Evolutionary conservation across 768 basidiomycete genomes (phyloP).

Genomic region (Rubroboletus pulcherrimus): DNA sequence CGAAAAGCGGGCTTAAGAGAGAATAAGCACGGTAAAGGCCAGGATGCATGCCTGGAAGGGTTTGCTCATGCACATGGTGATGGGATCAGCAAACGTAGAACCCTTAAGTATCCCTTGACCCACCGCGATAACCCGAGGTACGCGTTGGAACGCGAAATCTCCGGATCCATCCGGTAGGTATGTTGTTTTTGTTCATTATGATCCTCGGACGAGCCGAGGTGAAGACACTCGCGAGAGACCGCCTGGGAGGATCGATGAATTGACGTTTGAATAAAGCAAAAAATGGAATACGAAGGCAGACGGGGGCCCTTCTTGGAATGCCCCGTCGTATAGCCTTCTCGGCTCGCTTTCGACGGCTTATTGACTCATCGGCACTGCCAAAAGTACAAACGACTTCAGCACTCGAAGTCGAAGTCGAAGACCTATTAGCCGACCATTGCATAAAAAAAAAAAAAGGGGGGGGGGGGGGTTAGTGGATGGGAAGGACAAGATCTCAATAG

Average conservation of each 20-base stretch:
- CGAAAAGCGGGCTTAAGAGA: conserved; percentile 43
- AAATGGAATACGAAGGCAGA: neutral
- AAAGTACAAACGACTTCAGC: neutral
- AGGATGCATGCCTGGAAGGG: neutral
- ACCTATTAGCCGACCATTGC: neutral
- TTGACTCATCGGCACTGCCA: neutral
- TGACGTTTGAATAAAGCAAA: neutral
- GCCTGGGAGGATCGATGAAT: neutral
- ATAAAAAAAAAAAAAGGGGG: neutral
- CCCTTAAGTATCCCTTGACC: neutral
- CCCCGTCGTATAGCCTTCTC: neutral
- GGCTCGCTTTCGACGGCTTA: neutral
- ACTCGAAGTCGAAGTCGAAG: neutral
- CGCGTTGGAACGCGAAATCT: neutral
- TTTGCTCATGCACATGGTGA: neutral
- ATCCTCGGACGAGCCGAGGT: conserved; percentile 1
- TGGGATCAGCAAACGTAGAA: neutral
- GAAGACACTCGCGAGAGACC: neutral
- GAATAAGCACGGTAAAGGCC: conserved; percentile 37
- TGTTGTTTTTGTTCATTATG: neutral
- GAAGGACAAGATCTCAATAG: neutral
- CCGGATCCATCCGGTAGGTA: neutral
- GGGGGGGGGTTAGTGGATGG: neutral
- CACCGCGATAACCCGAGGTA: conserved; percentile 1
- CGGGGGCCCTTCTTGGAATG: neutral